phyloP scores from a whole-genome alignment of 495 filamentous ascomycete species.

The Lasiosphaeria miniovina region DNA sequence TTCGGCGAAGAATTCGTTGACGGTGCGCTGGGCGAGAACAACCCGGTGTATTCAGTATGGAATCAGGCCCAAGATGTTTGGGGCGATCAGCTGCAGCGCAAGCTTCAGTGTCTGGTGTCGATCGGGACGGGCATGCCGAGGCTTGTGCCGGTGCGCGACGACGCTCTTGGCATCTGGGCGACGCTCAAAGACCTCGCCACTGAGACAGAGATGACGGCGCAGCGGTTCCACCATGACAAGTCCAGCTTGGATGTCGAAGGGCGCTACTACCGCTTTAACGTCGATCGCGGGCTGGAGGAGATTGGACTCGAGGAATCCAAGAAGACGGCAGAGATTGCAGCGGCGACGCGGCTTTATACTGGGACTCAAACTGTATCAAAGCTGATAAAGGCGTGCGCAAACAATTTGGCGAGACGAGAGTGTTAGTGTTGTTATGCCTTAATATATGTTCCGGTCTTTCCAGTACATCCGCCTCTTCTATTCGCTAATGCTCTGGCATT shows the following conservation, averaged over 20 bases:
- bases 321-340: constrained; percentile 37
- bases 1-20: constrained; percentile 18
- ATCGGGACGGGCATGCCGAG: no score
- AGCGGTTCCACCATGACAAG: constrained; percentile 39
- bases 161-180: constrained; percentile 31
- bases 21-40: constrained; percentile 43
- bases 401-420: not conserved
- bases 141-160: constrained; percentile 26
- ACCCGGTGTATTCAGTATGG: constrained; percentile 45
- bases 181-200: constrained; percentile 30
- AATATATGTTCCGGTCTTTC: no score
- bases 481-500: no score
- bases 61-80: constrained; percentile 38
- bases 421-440: no score
- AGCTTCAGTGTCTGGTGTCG: constrained; percentile 44
- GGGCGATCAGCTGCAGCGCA: no score
- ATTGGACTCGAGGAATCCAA: constrained; percentile 41
- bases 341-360: constrained; percentile 41
- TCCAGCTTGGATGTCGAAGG: constrained; percentile 32
- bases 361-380: constrained; percentile 35
- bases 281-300: constrained; percentile 42
- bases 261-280: constrained; percentile 48
- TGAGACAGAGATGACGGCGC: constrained; percentile 42
- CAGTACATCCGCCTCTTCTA: no score
- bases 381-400: constrained; percentile 35